A percentile compares a stretch with the other conserved stretches of the same genome.
Conservation (phyloP, 176 grass and related monocot species). For the Elaeis guineensis region DNA sequence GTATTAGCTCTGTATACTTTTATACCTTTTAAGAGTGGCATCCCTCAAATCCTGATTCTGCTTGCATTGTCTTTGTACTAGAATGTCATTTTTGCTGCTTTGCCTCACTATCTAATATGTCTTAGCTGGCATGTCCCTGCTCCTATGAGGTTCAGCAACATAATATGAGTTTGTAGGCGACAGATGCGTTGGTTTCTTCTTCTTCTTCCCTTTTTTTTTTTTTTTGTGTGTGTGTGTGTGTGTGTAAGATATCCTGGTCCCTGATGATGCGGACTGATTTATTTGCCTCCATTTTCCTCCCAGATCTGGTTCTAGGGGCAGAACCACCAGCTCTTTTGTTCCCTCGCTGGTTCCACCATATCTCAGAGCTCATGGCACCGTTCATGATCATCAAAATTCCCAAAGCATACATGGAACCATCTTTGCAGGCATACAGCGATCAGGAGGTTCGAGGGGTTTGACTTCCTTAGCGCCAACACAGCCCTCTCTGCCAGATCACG, state of each 20-base stretch:
- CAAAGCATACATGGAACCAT: slow-evolving; percentile 28
- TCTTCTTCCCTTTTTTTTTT: too few species aligned
- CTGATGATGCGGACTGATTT: neutral
- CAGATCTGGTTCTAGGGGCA: slow-evolving; percentile 69
- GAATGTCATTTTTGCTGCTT: too few species aligned
- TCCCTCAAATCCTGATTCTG: too few species aligned
- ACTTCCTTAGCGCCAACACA: slow-evolving; percentile 27
- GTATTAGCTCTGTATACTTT: too few species aligned
- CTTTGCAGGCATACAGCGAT: slow-evolving; percentile 29
- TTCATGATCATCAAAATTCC: slow-evolving; percentile 47
- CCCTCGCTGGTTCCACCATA: slow-evolving; percentile 57
- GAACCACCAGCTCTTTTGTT: slow-evolving; percentile 35
- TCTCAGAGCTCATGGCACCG: slow-evolving; percentile 42
- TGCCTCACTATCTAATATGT: too few species aligned
- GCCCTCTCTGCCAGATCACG: slow-evolving; percentile 30
- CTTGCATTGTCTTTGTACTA: too few species aligned
- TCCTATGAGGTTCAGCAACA: too few species aligned
- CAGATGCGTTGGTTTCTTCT: too few species aligned
- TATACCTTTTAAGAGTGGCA: too few species aligned
- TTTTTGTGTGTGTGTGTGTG: neutral
- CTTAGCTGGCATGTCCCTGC: too few species aligned
- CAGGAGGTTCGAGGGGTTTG: slow-evolving; percentile 31
- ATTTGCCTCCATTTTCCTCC: slow-evolving; percentile 12
- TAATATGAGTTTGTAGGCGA: too few species aligned
- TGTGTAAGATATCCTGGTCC: neutral